A percentile compares a stretch with the other conserved stretches of the same genome.
These are phyloP conservation scores for Puccinellia tenuiflora DNA, from an alignment of 176 grass and related monocot genomes.

Conservation along the genomic window DNA sequence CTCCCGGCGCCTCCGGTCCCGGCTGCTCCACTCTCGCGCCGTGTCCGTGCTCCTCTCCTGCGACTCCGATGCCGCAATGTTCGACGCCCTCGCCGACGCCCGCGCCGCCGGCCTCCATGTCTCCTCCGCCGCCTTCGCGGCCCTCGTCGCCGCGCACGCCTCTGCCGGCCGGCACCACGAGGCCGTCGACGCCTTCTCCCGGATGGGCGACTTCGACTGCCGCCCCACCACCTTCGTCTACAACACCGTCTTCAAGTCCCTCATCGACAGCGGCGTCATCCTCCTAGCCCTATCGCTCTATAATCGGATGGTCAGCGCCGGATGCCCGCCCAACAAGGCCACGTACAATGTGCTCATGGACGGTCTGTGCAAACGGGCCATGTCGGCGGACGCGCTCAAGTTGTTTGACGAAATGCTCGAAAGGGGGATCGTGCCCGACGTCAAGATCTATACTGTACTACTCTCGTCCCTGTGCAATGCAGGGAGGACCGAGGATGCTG, in stretches of 20 bases:
- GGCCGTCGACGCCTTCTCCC: constrained; percentile 60
- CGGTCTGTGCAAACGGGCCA: constrained; percentile 51
- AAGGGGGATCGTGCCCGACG: constrained; percentile 38
- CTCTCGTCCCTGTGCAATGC: constrained; percentile 57
- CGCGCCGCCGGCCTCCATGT: constrained; percentile 20
- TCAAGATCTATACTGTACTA: constrained; percentile 51
- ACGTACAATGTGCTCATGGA: constrained; percentile 68
- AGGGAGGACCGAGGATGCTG: constrained; percentile 47
- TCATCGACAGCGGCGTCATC: constrained; percentile 48
- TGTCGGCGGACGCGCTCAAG: constrained; percentile 32
- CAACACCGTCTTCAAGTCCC: constrained; percentile 55
- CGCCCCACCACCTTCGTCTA: constrained; percentile 55
- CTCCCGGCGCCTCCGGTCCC: constrained; percentile 45
- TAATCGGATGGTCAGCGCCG: constrained; percentile 51
- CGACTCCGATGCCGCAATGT: constrained; percentile 39
- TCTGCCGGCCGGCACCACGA: constrained; percentile 39
- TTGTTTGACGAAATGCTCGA: constrained; percentile 90
- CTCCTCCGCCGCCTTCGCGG: constrained; percentile 45
- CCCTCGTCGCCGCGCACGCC: constrained; percentile 49
- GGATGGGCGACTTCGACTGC: constrained; percentile 70
- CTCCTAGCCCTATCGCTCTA: constrained; percentile 72
- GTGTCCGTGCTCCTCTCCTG: constrained; percentile 40
- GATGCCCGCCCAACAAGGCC: constrained; percentile 35
- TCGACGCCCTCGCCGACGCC: constrained; percentile 50
- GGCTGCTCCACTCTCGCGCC: constrained; percentile 32